Conservation (phyloP, 768 basidiomycete genomes). For the Phaeotremella fagi region DNA sequence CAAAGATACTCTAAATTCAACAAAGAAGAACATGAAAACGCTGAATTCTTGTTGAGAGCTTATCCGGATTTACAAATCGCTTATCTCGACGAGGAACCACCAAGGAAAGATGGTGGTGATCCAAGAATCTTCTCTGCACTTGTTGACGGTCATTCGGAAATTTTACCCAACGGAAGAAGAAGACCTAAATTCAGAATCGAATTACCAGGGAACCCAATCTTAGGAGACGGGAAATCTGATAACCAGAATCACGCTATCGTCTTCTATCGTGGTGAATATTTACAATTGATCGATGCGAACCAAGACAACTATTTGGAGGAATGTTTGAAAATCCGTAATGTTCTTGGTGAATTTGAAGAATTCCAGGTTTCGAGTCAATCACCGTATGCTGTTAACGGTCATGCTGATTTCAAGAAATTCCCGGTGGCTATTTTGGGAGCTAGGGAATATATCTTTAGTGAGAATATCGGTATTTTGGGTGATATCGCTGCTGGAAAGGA, state of each 20-base stretch:
- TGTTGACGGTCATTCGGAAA: conserved; percentile 97
- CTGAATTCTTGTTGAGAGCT: conserved; percentile 92
- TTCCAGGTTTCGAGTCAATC: conserved; percentile 76
- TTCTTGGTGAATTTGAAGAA: conserved; percentile 97
- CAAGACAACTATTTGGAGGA: conserved; percentile 99
- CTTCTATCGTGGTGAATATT: conserved; percentile 98
- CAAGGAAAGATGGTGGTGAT: conserved; percentile 91
- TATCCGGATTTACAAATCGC: conserved; percentile 99
- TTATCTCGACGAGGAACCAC: conserved; percentile 92
- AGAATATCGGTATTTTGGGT: conserved; percentile 98
- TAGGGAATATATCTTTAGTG: conserved; percentile 99
- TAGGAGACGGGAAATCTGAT: conserved; percentile 98
- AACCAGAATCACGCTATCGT: conserved; percentile 99
- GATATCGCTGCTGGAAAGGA: conserved; percentile 99
- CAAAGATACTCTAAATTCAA: conserved; percentile 99
- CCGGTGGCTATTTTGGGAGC: conserved; percentile 98
- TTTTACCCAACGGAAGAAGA: conserved; percentile 79
- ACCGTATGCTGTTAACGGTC: conserved; percentile 85
- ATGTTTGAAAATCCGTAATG: conserved; percentile 96
- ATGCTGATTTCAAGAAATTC: conserved; percentile 77
- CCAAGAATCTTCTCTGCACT: conserved; percentile 90
- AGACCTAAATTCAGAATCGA: conserved; percentile 97
- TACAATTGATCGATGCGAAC: conserved; percentile 99
- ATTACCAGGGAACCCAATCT: conserved; percentile 95
- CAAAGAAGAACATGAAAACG: conserved; percentile 98